Percentiles rank a stretch among this genome's conserved stretches.
phyloP scores from a whole-genome alignment of 371 early-diverging fungal genomes.

The Mortierella sp. region DNA sequence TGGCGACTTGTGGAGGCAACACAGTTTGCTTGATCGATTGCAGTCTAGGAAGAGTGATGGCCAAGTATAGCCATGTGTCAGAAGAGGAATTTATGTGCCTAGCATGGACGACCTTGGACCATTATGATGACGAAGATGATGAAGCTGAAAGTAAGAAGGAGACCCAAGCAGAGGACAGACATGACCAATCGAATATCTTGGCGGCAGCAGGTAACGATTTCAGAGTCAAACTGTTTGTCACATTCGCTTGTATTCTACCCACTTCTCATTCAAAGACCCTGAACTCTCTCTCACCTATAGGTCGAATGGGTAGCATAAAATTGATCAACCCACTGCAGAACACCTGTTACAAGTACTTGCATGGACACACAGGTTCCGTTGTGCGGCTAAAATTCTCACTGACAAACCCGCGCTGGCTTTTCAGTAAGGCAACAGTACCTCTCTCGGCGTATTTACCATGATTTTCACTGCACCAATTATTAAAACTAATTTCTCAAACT shows the following conservation, averaged over 20 bases:
- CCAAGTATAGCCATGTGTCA: slow-evolving; percentile 70
- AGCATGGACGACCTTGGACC: slow-evolving; percentile 66
- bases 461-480: background rate
- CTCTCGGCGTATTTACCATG: background rate
- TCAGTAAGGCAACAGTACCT: slow-evolving; percentile 55
- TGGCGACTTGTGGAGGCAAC: slow-evolving; percentile 66
- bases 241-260: background rate
- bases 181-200: slow-evolving; percentile 58
- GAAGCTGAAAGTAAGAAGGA: background rate
- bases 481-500: no score
- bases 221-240: background rate
- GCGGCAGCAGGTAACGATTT: slow-evolving; percentile 61
- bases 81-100: slow-evolving; percentile 69
- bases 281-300: slow-evolving; percentile 12
- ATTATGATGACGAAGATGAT: background rate
- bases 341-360: slow-evolving; percentile 67
- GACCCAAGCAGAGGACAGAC: slow-evolving; percentile 1
- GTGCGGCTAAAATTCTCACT: slow-evolving; percentile 63
- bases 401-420: slow-evolving; percentile 64
- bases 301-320: slow-evolving; percentile 69
- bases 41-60: slow-evolving; percentile 60
- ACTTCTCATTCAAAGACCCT: background rate
- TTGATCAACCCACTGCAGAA: slow-evolving; percentile 66
- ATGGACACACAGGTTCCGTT: slow-evolving; percentile 64
- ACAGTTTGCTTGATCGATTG: slow-evolving; percentile 65